These are phyloP conservation scores for Deakozyma indianensis DNA, from an alignment of 805 yeast genomes.

Conservation along the genomic window DNA sequence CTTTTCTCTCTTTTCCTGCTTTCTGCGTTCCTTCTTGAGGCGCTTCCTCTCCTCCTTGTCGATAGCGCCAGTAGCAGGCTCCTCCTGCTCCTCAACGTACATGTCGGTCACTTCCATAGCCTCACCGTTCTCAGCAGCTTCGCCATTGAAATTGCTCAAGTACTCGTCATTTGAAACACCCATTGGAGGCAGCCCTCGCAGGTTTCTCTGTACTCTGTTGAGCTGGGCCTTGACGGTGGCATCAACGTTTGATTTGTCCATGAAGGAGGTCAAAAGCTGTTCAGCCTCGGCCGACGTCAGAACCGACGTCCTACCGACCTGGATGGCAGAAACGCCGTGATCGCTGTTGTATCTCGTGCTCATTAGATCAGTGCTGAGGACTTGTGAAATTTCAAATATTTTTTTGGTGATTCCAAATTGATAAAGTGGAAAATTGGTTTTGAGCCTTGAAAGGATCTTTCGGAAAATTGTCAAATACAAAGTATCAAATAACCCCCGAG, in stretches of 20 bases:
- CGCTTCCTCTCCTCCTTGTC: slow-evolving; percentile 12
- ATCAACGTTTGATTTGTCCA: slow-evolving; percentile 19
- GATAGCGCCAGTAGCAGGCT: slow-evolving; percentile 1
- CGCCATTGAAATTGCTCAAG: neutral
- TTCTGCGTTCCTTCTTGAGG: slow-evolving; percentile 14
- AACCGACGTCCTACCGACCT: slow-evolving; percentile 4
- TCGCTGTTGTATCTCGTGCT: slow-evolving; percentile 4
- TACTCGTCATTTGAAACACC: neutral
- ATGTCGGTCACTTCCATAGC: slow-evolving; percentile 3
- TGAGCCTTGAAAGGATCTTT: too few relatives aligned
- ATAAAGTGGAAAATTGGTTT: too few relatives aligned
- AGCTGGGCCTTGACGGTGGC: slow-evolving; percentile 43
- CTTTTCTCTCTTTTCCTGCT: slow-evolving; percentile 11
- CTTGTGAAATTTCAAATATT: neutral
- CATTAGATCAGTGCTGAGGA: too few relatives aligned
- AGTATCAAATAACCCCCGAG: too few relatives aligned
- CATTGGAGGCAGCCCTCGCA: slow-evolving; percentile 65
- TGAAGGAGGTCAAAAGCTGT: slow-evolving; percentile 10
- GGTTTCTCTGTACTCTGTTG: slow-evolving; percentile 59
- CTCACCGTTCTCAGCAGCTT: slow-evolving; percentile 1
- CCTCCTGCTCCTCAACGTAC: slow-evolving; percentile 3
- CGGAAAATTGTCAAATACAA: too few relatives aligned
- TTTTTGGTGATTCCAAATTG: too few relatives aligned
- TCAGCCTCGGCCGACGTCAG: slow-evolving; percentile 14
- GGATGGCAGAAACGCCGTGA: slow-evolving; percentile 4